A percentile compares a stretch with the other conserved stretches of the same genome.
phyloP scores from a whole-genome alignment of 1,284 basidiomycete species.

The Cerioporus squamosus region DNA sequence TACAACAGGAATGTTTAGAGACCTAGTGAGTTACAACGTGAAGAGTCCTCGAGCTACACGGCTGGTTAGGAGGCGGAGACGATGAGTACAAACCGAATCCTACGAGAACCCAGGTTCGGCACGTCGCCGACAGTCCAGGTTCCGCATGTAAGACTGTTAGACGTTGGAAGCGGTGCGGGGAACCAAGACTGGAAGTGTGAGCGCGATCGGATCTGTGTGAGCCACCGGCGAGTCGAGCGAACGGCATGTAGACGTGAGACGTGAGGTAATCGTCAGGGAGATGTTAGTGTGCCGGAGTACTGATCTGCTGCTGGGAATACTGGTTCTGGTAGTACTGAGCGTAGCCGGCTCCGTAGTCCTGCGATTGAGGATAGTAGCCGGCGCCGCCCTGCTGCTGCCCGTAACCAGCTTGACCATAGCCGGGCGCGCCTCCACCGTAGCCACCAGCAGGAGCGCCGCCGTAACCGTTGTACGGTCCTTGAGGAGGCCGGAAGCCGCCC shows the following conservation, averaged over 20 bases:
- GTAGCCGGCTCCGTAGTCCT: conserved; percentile 58
- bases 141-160: conserved; percentile 10
- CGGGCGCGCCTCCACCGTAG: conserved; percentile 31
- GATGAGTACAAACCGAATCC: conserved; percentile 23
- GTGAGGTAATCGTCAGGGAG: conserved; percentile 1
- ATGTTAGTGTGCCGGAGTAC: conserved; percentile 51
- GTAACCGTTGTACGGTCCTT: conserved; percentile 35
- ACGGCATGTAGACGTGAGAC: conserved; percentile 11
- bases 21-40: conserved; percentile 23
- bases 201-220: conserved; percentile 7
- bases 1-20: conserved; percentile 21
- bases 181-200: conserved; percentile 13
- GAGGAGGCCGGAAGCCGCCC: conserved; percentile 47
- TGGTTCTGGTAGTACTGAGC: conserved; percentile 84
- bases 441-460: conserved; percentile 33
- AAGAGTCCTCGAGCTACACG: conserved; percentile 5
- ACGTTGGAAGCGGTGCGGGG: conserved; percentile 8
- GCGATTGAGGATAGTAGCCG: conserved; percentile 12
- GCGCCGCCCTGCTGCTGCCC: conserved; percentile 38
- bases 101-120: not conserved
- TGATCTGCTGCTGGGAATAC: conserved; percentile 73
- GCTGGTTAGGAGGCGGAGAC: conserved; percentile 18
- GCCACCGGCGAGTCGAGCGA: conserved; percentile 11
- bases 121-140: conserved; percentile 5
- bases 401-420: conserved; percentile 46